These are phyloP conservation scores for Penicillium sp. DNA, from an alignment of 2,329 filamentous ascomycete species.

Conservation along the genomic window DNA sequence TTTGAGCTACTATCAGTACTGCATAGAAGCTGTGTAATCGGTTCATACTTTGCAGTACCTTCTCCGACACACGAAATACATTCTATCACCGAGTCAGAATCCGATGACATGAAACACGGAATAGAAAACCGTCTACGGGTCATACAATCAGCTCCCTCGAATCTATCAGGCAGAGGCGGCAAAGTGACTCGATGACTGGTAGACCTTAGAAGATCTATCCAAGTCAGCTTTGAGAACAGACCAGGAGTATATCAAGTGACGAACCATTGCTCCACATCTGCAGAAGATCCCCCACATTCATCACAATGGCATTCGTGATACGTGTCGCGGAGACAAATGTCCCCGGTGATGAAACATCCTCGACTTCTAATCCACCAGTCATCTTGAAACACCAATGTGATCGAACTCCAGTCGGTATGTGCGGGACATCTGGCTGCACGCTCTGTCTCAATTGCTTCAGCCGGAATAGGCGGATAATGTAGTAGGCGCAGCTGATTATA, in stretches of 20 bases:
- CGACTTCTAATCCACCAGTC: conserved; percentile 52
- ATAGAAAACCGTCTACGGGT: conserved; percentile 57
- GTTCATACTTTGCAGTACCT: conserved; percentile 50
- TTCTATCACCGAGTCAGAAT: conserved; percentile 51
- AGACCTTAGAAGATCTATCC: conserved; percentile 49
- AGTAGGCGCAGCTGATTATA: conserved; percentile 61
- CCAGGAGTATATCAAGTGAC: conserved; percentile 1
- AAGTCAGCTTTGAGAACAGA: conserved; percentile 4
- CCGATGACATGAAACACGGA: conserved; percentile 57
- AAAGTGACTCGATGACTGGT: conserved; percentile 54
- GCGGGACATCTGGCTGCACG: conserved; percentile 50
- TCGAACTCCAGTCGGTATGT: conserved; percentile 55
- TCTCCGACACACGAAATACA: conserved; percentile 49
- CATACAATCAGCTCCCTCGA: conserved; percentile 41
- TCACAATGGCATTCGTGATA: conserved; percentile 43
- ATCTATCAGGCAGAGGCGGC: conserved; percentile 42
- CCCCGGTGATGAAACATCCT: conserved; percentile 40
- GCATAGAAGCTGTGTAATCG: conserved; percentile 40
- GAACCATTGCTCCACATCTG: conserved; percentile 52
- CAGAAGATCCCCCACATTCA: conserved; percentile 52
- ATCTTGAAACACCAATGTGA: conserved; percentile 57
- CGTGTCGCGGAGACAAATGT: conserved; percentile 43
- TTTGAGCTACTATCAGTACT: conserved; percentile 8
- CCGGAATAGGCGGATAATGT: conserved; percentile 55
- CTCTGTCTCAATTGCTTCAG: conserved; percentile 43